Percentiles rank a stretch among this genome's conserved stretches.
These are phyloP conservation scores for Hypoxylon trugodes DNA, from an alignment of 495 filamentous ascomycete species.

Conservation along the genomic window DNA sequence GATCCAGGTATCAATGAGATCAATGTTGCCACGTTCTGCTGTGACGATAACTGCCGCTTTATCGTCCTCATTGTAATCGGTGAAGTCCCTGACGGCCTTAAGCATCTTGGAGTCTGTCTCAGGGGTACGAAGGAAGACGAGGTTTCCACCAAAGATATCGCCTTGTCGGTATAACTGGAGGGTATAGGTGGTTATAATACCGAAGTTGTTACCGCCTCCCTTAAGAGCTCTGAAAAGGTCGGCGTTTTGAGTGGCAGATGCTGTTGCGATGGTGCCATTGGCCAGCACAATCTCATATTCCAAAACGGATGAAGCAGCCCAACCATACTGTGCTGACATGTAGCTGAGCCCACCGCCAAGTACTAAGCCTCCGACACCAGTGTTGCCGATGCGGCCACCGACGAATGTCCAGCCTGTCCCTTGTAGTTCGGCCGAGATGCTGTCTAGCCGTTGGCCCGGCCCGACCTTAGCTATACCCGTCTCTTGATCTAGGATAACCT, in stretches of 20 bases:
- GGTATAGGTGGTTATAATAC: constrained; percentile 58
- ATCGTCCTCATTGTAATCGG: constrained; percentile 59
- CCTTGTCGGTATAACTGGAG: constrained; percentile 58
- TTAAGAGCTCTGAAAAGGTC: constrained; percentile 56
- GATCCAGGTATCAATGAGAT: constrained; percentile 63
- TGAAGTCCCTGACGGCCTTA: constrained; percentile 60
- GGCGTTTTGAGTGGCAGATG: constrained; percentile 51
- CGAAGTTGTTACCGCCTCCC: constrained; percentile 62
- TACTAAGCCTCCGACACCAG: constrained; percentile 55
- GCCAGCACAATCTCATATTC: constrained; percentile 67
- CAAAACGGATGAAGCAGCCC: constrained; percentile 61
- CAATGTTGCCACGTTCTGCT: constrained; percentile 54
- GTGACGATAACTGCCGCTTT: constrained; percentile 64
- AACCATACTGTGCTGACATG: constrained; percentile 65
- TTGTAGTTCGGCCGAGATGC: constrained; percentile 58
- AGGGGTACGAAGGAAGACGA: constrained; percentile 50
- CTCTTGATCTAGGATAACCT: constrained; percentile 55
- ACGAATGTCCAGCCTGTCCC: constrained; percentile 55
- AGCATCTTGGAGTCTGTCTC: constrained; percentile 54
- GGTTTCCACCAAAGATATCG: constrained; percentile 63
- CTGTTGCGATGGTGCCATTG: constrained; percentile 62
- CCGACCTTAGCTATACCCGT: constrained; percentile 56
- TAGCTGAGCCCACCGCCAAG: constrained; percentile 57
- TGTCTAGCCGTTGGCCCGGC: constrained; percentile 57
- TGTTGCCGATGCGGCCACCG: constrained; percentile 60